Evolutionary conservation across 768 basidiomycete species (phyloP), one percentile per base, ranked within the genome.

Genomic region (Lyophyllum semitale): DNA sequence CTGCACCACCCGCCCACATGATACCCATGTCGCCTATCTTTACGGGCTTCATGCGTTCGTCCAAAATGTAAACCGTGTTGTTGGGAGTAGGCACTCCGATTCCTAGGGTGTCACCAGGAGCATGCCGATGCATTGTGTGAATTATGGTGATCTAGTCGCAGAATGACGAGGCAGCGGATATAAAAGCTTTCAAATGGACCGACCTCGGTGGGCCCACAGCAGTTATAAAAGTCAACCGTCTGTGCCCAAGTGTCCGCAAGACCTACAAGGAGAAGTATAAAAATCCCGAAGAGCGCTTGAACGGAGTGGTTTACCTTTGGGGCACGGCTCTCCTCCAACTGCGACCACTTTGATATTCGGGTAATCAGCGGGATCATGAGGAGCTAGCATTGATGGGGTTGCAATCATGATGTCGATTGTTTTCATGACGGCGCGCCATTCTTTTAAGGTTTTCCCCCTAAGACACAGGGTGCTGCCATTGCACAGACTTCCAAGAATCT

Each of bases 1-100:
- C 80, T 22, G 70, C 73, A 45, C 84, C 84, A 41, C 82, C 83
- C 27, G 79, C 83, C 82, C 82, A 84, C 79, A 84, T 83, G 35
- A 72, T 55, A 35, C 74, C 74, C 42, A 66, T 57, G 13, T 67
- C 62, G 27, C 74, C 74, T 43, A 75, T 73, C 27, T 73, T 68
- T 6, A 73, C 49, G 12, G 73, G 72, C 42, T 66, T 53, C 55
- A 68, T 59, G 71, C 72, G 48, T 69, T 83, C 55, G 66, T 73
- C 73, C 25, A 72, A 58, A 27, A 72, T 58, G 59, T 72, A 72
- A 1, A 73, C 69, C 13, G 62, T 74, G 45, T 77, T 83, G 62
- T 83, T 83, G 4, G 80, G 80, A 7, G 74, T 79, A 4, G 81
- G 80, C 6, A 61, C 65, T 1, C 82, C 81, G 33, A 82, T 82